Base-by-base conservation (phyloP, 148 eudicot species). In the Diospyros kaki region DNA sequence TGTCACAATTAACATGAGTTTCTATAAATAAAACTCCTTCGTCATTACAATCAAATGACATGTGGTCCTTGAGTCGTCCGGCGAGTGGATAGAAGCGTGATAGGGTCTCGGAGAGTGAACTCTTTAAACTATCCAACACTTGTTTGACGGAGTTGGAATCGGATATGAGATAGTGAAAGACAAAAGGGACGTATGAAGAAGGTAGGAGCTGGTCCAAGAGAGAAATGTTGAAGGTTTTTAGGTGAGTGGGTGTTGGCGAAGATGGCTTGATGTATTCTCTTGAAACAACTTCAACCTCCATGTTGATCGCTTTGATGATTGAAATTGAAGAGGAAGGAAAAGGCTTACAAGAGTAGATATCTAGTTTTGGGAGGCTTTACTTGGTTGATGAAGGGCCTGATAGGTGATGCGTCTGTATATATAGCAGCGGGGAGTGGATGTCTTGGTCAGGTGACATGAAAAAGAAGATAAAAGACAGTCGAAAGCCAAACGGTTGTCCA, bases 211-310 rank as follows among this genome's bases (percentile, higher is more conserved):
- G 87, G 39, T 85, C 91, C 9, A 85, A 9, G 45, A 82, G 41
- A 5, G 85, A 85, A 28, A 83, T 81, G 53, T 73, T 80, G 76
- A 61, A 60, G 67, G 55, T 73, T 66, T 67, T 75, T 6, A 67
- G 50, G 66, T 80, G 72, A 14, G 28, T 28, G n/a, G 87, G 85
- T 17, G 85, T 84, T 84, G 78, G 83, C 9, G 80, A 73, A 63
- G 79, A 82, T 2, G 89, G 89, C 39, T 82, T 86, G 76, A 84
- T 80, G 45, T 53, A 65, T 13, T 83, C 85, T 45, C 55, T 63
- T 9, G 82, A 82, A 28, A 54, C 67, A 40, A 67, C 48, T 12
- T 67, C 55, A 18, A 45, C 12, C 11, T 67, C 55, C 55, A 67
- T 67, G 9, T 11, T 17, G 9, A 10, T 65, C 28, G 14, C 7